A percentile compares a stretch with the other conserved stretches of the same genome.
Evolutionary conservation across 148 eudicot species (phyloP).

Genomic region (Silene uniflora): DNA sequence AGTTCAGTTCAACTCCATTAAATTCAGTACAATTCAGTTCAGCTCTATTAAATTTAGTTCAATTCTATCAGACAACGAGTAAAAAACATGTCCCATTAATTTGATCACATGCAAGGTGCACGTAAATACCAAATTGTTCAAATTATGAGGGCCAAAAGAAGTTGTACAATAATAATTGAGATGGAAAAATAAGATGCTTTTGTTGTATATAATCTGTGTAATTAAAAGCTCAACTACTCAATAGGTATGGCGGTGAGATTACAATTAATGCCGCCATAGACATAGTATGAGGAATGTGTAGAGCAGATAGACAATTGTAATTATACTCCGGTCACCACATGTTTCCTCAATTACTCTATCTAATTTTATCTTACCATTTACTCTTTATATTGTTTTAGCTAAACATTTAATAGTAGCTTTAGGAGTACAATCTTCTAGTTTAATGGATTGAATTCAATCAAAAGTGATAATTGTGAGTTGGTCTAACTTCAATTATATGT

Average conservation of each 20-base stretch:
- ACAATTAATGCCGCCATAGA: slow-evolving; percentile 3
- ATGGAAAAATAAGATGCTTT: no score
- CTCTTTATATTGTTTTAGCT: no score
- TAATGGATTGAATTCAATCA: no score
- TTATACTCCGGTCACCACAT: not conserved
- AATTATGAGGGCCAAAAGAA: not conserved
- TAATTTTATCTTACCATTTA: not conserved
- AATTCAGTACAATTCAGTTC: no score
- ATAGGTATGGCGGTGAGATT: not conserved
- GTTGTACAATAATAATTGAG: not conserved
- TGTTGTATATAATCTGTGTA: not conserved
- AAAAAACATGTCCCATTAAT: not conserved
- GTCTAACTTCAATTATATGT: no score
- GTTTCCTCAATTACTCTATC: not conserved
- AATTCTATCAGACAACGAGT: no score
- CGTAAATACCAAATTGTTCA: not conserved
- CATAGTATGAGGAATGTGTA: not conserved
- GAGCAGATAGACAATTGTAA: not conserved
- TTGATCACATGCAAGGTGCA: not conserved
- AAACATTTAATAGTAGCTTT: no score
- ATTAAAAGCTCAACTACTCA: slow-evolving; percentile 9
- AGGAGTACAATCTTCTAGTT: no score
- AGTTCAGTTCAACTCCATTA: no score
- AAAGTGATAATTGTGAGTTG: no score
- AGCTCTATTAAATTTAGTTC: no score